Base-by-base conservation (phyloP, 2,329 filamentous ascomycete genomes). In the Nothophaeocryptopus gaeumannii region DNA sequence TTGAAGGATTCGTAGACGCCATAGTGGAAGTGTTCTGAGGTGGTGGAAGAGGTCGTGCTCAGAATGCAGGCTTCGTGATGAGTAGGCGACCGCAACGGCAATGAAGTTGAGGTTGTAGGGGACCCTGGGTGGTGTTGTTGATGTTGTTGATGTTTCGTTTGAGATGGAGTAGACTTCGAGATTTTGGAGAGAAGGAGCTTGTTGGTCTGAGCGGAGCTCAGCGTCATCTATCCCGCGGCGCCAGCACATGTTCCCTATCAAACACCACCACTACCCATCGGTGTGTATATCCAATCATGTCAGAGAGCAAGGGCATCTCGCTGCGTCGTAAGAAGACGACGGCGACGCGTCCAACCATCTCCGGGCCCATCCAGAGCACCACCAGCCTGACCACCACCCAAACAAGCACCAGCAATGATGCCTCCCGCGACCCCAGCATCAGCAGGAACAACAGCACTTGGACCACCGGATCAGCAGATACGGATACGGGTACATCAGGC, bases 251-350 rank as follows among this genome's bases (percentile, higher is more conserved):
- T 26, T 26, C 20, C 20, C 20, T 26, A 26, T 7, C 20, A 26
- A 26, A 26, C 20, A 26, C 7, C 20, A 26, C 20, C 20, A 26
- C 20, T 7, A 26, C 20, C 20, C 20, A 26, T 26, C 7, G 20
- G 20, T 26, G 20, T 26, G 4, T 26, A 7, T 26, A 26, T 26
- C 3, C 20, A 4, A 26, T 26, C 3, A 73, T 60, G 60, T 77
- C 80, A 72, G 79, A 74, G 61, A 70, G 72, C 59, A 71, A 70
- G 63, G 79, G 79, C 34, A 33, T 84, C 58, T 84, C 82, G 47
- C 75, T 85, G 58, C 65, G 65, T 36, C 78, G 82, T 64, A 84
- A 82, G 71, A 84, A 84, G 71, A 75, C 76, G 58, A 74, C 67
- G 64, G 63, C 73, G 69, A 51, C 72, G 71, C 63, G 76, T 39